Conservation (phyloP, 2,329 filamentous ascomycete genomes). For the Stemphylium beticola region DNA sequence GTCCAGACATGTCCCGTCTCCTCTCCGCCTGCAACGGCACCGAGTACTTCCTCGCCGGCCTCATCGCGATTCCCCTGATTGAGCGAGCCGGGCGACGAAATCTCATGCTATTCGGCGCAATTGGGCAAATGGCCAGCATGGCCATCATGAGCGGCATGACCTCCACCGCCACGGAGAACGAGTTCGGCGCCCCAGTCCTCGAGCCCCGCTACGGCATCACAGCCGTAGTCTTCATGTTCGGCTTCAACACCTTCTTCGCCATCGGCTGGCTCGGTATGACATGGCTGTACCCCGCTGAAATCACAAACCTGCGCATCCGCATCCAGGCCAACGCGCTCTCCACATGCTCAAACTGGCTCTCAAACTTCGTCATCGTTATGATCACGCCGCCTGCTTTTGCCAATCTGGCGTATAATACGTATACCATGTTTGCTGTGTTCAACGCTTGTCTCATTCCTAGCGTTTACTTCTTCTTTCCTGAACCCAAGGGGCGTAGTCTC, state of each 20-base stretch:
- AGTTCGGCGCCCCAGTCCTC: conserved; percentile 28
- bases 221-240: conserved; percentile 71
- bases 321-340: conserved; percentile 70
- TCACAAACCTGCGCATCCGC: conserved; percentile 72
- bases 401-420: conserved; percentile 59
- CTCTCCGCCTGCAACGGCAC: conserved; percentile 52
- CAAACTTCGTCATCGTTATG: conserved; percentile 68
- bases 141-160: conserved; percentile 49
- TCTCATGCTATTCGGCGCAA: conserved; percentile 41
- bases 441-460: conserved; percentile 59
- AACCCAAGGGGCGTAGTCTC: conserved; percentile 54
- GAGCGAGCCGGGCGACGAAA: conserved; percentile 42
- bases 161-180: conserved; percentile 10
- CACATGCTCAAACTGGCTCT: conserved; percentile 14
- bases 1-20: conserved; percentile 45
- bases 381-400: conserved; percentile 65
- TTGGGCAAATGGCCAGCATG: conserved; percentile 51
- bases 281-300: conserved; percentile 70
- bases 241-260: conserved; percentile 70
- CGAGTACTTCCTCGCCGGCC: conserved; percentile 49
- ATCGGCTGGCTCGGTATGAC: conserved; percentile 64
- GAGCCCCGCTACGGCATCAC: conserved; percentile 56
- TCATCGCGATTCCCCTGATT: conserved; percentile 49
- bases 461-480: conserved; percentile 63
- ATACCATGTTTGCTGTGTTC: conserved; percentile 59